These are phyloP conservation scores for Calocybe cyanea DNA, from an alignment of 768 basidiomycete genomes.

Conservation along the genomic window DNA sequence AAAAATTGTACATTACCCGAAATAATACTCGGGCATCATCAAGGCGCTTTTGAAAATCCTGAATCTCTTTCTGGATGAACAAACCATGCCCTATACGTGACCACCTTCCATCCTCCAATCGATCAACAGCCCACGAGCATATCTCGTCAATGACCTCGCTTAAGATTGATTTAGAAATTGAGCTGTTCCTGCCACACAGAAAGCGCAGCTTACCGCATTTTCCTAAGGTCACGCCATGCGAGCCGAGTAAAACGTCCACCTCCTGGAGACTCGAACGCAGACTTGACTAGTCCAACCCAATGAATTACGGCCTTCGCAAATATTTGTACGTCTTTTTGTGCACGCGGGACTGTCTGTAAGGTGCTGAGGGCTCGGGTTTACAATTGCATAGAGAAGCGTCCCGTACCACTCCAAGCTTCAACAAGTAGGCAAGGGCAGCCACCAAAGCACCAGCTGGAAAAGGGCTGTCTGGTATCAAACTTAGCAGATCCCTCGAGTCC, in stretches of 20 bases:
- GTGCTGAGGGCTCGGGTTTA: background rate
- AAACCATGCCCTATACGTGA: constrained; percentile 1
- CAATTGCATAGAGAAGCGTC: background rate
- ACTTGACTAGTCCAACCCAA: constrained; percentile 13
- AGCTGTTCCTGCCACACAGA: too few relatives aligned
- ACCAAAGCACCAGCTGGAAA: constrained; percentile 14
- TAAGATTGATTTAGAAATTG: too few relatives aligned
- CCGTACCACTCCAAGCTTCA: too few relatives aligned
- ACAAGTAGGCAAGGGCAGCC: too few relatives aligned
- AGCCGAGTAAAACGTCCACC: constrained; percentile 10
- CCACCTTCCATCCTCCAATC: too few relatives aligned
- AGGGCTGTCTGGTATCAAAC: constrained; percentile 10
- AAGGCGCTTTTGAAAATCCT: constrained; percentile 8
- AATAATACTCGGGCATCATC: constrained; percentile 8
- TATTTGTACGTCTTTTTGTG: too few relatives aligned
- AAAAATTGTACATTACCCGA: too few relatives aligned
- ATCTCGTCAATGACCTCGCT: too few relatives aligned
- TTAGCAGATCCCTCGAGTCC: constrained; percentile 3
- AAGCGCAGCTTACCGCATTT: constrained; percentile 14
- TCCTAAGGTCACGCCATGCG: constrained; percentile 13
- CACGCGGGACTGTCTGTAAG: constrained; percentile 5
- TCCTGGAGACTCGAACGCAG: constrained; percentile 1
- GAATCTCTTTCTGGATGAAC: constrained; percentile 5
- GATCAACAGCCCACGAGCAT: too few relatives aligned
- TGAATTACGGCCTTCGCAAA: too few relatives aligned